Evolutionary conservation across 495 filamentous ascomycete species (phyloP), one percentile per base, ranked within the genome.

Genomic region (Acidiella bohemica): DNA sequence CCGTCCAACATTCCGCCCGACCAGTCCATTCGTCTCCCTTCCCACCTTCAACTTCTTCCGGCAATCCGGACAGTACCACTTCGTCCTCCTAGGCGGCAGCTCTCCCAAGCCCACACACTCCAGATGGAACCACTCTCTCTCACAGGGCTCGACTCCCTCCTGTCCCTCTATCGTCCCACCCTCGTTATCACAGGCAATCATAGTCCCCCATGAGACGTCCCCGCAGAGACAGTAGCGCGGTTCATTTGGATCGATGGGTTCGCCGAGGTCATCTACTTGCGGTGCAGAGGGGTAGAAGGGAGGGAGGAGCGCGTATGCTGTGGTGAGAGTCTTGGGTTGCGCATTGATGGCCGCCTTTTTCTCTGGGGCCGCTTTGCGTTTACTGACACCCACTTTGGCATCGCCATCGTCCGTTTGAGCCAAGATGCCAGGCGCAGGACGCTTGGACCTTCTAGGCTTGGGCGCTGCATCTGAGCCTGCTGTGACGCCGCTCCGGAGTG

Each of bases 61-160:
- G 54, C 86, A 94, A 9, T 86, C 80, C 5, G 88, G 88, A 58
- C 88, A 95, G 55, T 85, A 96, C 88, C 88, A 96, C 65, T 92
- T 92, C 9, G 76, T 80, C 36, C 79, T 80, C 16, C 82, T 68
- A 8, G 73, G 71, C 18, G 82, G 87, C 39, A 80, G 73, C 36
- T 82, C 79, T 1, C 68, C 66, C 25, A 96, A 63, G 19, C 77
- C 82, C 26, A 96, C 79, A 47, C 88, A 96, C 42, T 77, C 73
- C 18, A 96, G 75, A 58, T 96, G 88, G 62, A 96, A 96, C 88
- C 88, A 95, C 63, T 92, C 84, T 41, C 50, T 59, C 37, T 62
- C 59, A 49, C 63, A 67, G 62, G 65, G 42, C 63, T 60, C 38
- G n/a, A n/a, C n/a, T n/a, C n/a, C n/a, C n/a, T n/a, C n/a, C n/a